Evolutionary conservation across 164 flowering plant genomes (phyloP).

Genomic region (Tetrastigma voinierianum): DNA sequence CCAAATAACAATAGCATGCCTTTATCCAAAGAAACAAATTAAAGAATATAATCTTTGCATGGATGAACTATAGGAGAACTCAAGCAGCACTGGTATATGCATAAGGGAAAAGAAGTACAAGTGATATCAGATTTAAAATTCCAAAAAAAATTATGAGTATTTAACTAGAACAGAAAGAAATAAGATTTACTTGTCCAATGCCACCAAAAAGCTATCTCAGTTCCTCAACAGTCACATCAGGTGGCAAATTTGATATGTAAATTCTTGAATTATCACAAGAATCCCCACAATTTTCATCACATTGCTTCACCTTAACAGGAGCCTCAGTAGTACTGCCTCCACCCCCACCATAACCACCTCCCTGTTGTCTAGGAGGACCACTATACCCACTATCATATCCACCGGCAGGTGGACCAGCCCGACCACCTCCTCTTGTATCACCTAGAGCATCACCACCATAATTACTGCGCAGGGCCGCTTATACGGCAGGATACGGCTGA

Average conservation of each 20-base stretch:
- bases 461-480: constrained; percentile 57
- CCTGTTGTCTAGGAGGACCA: constrained; percentile 36
- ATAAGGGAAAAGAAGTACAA: too few relatives aligned
- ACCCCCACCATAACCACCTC: constrained; percentile 51
- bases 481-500: constrained; percentile 78
- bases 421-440: constrained; percentile 39
- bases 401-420: constrained; percentile 31
- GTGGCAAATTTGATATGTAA: constrained; percentile 93
- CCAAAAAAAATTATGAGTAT: too few relatives aligned
- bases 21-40: too few relatives aligned
- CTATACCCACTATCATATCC: constrained; percentile 57
- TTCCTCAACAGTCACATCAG: constrained; percentile 84
- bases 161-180: background rate
- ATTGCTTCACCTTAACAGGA: constrained; percentile 73
- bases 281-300: constrained; percentile 95
- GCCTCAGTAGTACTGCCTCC: constrained; percentile 32
- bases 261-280: constrained; percentile 89
- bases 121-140: too few relatives aligned
- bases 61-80: too few relatives aligned
- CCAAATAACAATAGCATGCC: too few relatives aligned
- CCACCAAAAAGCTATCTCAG: constrained; percentile 90
- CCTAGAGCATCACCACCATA: constrained; percentile 41
- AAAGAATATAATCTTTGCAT: too few relatives aligned
- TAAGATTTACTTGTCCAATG: constrained; percentile 85
- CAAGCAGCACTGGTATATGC: too few relatives aligned